Evolutionary conservation across 352 stramenopile genomes (phyloP).

Genomic region (Phytophthora rubi): DNA sequence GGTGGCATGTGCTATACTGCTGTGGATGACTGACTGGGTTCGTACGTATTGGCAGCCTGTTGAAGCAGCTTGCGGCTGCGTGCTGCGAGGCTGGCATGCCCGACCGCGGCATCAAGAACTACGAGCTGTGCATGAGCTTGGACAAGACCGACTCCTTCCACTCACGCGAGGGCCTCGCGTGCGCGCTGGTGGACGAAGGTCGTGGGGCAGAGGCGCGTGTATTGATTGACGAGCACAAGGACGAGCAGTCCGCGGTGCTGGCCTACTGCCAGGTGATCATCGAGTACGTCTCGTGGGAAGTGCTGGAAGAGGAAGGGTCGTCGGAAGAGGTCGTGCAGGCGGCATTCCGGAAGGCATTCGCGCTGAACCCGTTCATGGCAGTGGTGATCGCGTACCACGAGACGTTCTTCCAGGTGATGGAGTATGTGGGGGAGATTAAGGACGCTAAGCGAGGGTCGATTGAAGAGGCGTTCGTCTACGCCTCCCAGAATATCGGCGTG

Average conservation of each 20-base stretch:
- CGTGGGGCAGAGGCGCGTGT: conserved; percentile 71
- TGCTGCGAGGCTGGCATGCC: conserved; percentile 78
- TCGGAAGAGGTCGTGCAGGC: conserved; percentile 79
- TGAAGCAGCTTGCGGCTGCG: conserved; percentile 77
- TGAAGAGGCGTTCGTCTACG: conserved; percentile 87
- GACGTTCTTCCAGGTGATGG: conserved; percentile 80
- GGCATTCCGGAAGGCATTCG: conserved; percentile 73
- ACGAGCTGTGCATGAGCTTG: conserved; percentile 80
- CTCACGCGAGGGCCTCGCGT: conserved; percentile 74
- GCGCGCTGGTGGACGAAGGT: conserved; percentile 82
- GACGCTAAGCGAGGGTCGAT: conserved; percentile 70
- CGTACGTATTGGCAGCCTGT: conserved; percentile 15
- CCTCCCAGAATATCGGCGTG: conserved; percentile 79
- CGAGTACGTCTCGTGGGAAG: conserved; percentile 90
- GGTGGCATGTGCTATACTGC: background rate
- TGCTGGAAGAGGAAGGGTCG: conserved; percentile 82
- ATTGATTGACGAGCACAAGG: conserved; percentile 70
- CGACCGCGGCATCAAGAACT: conserved; percentile 83
- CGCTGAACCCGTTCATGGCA: conserved; percentile 84
- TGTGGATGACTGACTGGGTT: conserved; percentile 10
- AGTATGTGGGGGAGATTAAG: conserved; percentile 88
- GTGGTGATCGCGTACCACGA: conserved; percentile 83
- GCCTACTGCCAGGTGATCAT: conserved; percentile 87
- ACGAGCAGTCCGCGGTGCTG: conserved; percentile 65
- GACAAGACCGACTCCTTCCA: conserved; percentile 68